These are phyloP conservation scores for Fusarium pilosicola DNA, from an alignment of 2,329 filamentous ascomycete genomes.

Conservation along the genomic window DNA sequence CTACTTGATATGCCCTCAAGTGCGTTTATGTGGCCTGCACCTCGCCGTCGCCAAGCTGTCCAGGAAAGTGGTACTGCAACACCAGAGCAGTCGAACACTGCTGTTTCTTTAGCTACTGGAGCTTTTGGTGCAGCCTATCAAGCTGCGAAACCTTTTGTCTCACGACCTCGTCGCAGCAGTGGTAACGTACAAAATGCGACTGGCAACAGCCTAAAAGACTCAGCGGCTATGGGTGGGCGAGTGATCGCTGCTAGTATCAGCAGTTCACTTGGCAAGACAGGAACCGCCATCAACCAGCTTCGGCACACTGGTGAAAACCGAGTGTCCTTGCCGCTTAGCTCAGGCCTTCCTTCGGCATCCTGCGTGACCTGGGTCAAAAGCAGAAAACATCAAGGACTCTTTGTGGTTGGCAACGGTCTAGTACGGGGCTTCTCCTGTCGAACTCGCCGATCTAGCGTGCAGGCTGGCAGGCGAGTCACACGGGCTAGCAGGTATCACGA, in stretches of 20 bases:
- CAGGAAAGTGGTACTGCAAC: constrained; percentile 58
- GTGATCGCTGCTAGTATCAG: constrained; percentile 79
- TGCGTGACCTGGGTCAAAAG: constrained; percentile 75
- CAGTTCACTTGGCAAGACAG: constrained; percentile 79
- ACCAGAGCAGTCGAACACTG: constrained; percentile 61
- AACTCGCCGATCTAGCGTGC: constrained; percentile 63
- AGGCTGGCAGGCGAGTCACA: constrained; percentile 61
- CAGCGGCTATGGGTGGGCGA: constrained; percentile 75
- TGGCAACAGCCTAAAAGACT: constrained; percentile 62
- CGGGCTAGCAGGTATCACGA: constrained; percentile 71
- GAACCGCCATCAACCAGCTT: constrained; percentile 73
- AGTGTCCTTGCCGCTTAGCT: constrained; percentile 70
- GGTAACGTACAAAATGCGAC: constrained; percentile 49
- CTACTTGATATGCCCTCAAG: constrained; percentile 86
- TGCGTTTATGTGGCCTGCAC: constrained; percentile 88
- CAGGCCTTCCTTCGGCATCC: constrained; percentile 62
- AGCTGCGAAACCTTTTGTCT: constrained; percentile 70
- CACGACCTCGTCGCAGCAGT: constrained; percentile 63
- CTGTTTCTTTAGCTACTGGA: constrained; percentile 76
- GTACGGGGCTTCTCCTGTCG: constrained; percentile 73
- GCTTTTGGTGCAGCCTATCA: constrained; percentile 76
- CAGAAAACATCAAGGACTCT: constrained; percentile 70
- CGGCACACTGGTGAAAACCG: constrained; percentile 81
- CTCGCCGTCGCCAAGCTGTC: constrained; percentile 60
- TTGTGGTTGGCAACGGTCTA: constrained; percentile 71